Conservation (phyloP, 768 basidiomycete genomes). For the Paxillus involutus region DNA sequence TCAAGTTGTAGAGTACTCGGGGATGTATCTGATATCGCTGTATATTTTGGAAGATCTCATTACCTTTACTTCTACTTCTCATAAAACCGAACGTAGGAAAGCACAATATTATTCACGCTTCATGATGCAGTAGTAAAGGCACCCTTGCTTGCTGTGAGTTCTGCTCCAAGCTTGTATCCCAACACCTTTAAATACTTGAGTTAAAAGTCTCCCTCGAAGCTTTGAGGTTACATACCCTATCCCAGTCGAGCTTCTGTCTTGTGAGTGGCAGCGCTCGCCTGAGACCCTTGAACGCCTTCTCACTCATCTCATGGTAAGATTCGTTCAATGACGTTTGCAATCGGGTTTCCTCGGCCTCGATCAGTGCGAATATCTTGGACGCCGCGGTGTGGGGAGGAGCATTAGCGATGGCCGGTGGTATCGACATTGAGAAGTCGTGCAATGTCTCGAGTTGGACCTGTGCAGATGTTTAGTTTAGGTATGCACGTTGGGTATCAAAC, state of each 20-base stretch:
- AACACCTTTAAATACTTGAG: constrained; percentile 36
- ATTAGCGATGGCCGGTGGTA: constrained; percentile 58
- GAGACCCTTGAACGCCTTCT: constrained; percentile 91
- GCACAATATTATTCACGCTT: background rate
- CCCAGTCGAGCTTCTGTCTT: constrained; percentile 95
- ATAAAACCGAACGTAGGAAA: background rate
- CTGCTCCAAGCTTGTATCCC: constrained; percentile 75
- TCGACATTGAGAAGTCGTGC: constrained; percentile 62
- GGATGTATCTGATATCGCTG: background rate
- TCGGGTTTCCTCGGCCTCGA: constrained; percentile 75
- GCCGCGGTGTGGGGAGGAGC: constrained; percentile 52
- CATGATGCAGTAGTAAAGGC: constrained; percentile 38
- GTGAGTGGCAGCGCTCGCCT: constrained; percentile 90
- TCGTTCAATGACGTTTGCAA: constrained; percentile 81
- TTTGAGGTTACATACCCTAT: constrained; percentile 55
- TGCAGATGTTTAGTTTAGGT: background rate
- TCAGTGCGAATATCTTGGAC: constrained; percentile 75
- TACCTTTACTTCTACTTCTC: constrained; percentile 1
- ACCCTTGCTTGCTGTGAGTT: constrained; percentile 67
- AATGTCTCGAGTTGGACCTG: constrained; percentile 90
- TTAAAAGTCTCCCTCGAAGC: background rate
- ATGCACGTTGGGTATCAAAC: background rate
- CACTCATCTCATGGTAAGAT: constrained; percentile 85
- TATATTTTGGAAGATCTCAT: background rate
- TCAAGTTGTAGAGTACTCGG: background rate